Base-by-base conservation (phyloP, 2,329 filamentous ascomycete genomes). In the Alternaria longipes region DNA sequence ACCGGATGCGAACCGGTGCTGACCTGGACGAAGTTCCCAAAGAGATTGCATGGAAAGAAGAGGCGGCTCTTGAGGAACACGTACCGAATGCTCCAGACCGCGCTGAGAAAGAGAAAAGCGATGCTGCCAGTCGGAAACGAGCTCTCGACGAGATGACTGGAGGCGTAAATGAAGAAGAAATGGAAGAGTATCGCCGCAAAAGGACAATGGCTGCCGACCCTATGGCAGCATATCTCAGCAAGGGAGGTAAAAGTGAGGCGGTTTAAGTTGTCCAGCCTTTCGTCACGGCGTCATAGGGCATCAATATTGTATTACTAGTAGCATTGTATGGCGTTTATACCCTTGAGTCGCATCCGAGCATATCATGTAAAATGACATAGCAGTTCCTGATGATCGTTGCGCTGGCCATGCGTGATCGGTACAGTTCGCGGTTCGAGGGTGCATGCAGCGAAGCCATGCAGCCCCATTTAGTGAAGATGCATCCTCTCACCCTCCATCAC, bases 141-240 rank as follows among this genome's bases (percentile, higher is more conserved):
- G 91, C 90, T 1, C 81, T 92, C 30, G 88, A 91, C 56, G 91
- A 97, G 74, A 89, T 97, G 85, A 88, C 90, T 70, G 87, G 87
- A 22, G 91, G 90, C 1, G 85, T 95, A 12, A 89, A 90, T 0
- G 92, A 97, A 74, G 91, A 91, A 57, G 93, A 97, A 67, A 86
- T 97, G 81, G 94, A 97, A 59, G 89, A 90, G 61, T 97, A 96
- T 77, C 87, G 93, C 70, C 86, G 88, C 68, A 94, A 93, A 76
- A 85, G 90, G 65, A 86, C 88, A 53, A 88, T 87, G 28, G 88
- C 89, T 1, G 87, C 92, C 65, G 94, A 97, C 81, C 94, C 94
- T 0, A 97, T 97, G 94, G 91, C 92, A 1, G 89, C 88, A 6
- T 87, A 92, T 69, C 78, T 96, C 46, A 50, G 41, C 28, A 69